Evolutionary conservation across 1,284 basidiomycete species (phyloP), one percentile per base, ranked within the genome.

Genomic region (Mycena citricolor): DNA sequence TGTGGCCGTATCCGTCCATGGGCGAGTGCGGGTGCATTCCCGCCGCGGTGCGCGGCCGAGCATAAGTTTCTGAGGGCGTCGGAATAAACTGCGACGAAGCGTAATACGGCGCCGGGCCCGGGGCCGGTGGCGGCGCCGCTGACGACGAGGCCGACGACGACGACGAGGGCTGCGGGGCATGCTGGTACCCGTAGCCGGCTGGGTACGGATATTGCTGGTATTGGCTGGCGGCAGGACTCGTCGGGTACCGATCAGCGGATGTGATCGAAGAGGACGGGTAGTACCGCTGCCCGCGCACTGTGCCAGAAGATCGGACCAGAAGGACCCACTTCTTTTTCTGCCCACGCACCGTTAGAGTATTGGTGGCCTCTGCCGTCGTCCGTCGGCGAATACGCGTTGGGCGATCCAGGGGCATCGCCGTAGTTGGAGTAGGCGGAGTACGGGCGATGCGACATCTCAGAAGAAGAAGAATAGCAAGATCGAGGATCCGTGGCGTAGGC

Each of bases 401-500:
- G 32, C 17, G 44, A 29, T 14, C n/a, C n/a, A n/a, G 46, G 38
- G 40, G 8, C 22, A 29, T 22, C 30, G n/a, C 20, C 22, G 6
- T 23, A 28, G 29, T 29, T n/a, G 26, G 43, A 39, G 23, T 33
- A 50, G 6, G 17, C 37, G 26, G 47, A 19, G 20, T n/a, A n/a
- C n/a, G n/a, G n/a, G n/a, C n/a, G n/a, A n/a, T n/a, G n/a, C n/a
- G n/a, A n/a, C n/a, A n/a, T n/a, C n/a, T n/a, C n/a, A n/a, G 47
- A 32, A 21, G 45, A 32, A 22, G 42, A 44, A 8, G 47, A 33
- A 26, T 44, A 48, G 30, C 32, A 42, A 1, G 32, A 35, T 22
- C 5, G n/a, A 34, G 17, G 39, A 6, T 49, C 37, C 32, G 47
- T 49, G 47, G 47, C 42, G 47, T 41, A 44, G 42, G 47, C 42